phyloP scores from a whole-genome alignment of 768 basidiomycete species.

The Termitomyces titanicus region DNA sequence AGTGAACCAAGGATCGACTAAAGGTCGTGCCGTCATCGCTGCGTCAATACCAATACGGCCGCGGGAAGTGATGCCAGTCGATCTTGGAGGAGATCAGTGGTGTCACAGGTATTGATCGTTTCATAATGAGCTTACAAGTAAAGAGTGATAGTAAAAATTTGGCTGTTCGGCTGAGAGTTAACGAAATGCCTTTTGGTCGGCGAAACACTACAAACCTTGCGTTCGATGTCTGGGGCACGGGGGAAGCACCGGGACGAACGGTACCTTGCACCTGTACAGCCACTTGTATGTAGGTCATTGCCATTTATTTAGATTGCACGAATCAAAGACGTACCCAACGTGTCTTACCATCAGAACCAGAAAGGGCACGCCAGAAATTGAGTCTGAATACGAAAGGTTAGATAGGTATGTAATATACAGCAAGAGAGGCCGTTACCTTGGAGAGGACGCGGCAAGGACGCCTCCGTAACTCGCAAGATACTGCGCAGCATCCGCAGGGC shows the following conservation, averaged over 20 bases:
- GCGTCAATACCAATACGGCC: conserved; percentile 60
- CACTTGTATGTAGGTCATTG: background rate
- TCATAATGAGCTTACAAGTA: conserved; percentile 40
- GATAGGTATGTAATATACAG: background rate
- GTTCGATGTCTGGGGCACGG: conserved; percentile 45
- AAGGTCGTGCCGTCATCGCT: conserved; percentile 41
- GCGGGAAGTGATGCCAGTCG: conserved; percentile 56
- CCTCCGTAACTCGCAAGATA: conserved; percentile 51
- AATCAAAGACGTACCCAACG: conserved; percentile 38
- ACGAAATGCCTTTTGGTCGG: background rate
- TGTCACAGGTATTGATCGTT: background rate
- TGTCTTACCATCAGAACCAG: conserved; percentile 39
- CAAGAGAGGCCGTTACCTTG: conserved; percentile 31
- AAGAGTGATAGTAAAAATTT: conserved; percentile 60
- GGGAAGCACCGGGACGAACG: conserved; percentile 56
- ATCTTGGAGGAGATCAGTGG: conserved; percentile 27
- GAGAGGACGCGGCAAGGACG: conserved; percentile 53
- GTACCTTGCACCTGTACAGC: conserved; percentile 53
- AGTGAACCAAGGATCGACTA: conserved; percentile 55
- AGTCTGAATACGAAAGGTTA: conserved; percentile 26
- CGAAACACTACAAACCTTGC: conserved; percentile 22
- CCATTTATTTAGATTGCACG: no score
- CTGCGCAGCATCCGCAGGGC: conserved; percentile 51
- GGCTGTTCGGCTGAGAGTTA: conserved; percentile 19
- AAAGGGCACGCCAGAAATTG: conserved; percentile 62